Evolutionary conservation across 768 basidiomycete genomes (phyloP).

Genomic region (Mycena indigotica): DNA sequence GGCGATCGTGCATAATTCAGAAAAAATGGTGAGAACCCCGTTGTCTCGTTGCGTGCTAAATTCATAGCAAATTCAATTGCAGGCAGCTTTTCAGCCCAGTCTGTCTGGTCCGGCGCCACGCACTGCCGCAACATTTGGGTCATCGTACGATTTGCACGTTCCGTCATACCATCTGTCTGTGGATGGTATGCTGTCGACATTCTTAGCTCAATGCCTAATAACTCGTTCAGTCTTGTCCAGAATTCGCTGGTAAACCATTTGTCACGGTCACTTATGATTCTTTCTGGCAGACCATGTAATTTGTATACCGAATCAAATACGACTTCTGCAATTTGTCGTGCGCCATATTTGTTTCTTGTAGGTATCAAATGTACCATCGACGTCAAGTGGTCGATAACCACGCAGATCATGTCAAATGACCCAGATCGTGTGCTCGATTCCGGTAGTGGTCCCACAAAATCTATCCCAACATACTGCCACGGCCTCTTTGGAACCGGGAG

Average conservation of each 20-base stretch:
- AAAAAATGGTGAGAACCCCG: slow-evolving; percentile 39
- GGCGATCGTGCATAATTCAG: no score
- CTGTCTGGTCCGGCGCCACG: slow-evolving; percentile 41
- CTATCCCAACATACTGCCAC: slow-evolving; percentile 43
- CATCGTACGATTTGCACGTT: slow-evolving; percentile 39
- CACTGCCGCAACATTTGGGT: slow-evolving; percentile 41
- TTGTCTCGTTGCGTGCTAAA: slow-evolving; percentile 35
- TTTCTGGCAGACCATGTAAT: slow-evolving; percentile 36
- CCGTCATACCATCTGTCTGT: slow-evolving; percentile 42
- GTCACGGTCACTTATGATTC: slow-evolving; percentile 37
- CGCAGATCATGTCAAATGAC: slow-evolving; percentile 35
- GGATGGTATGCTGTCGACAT: slow-evolving; percentile 47
- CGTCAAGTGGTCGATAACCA: slow-evolving; percentile 32
- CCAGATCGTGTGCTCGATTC: slow-evolving; percentile 38
- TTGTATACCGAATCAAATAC: slow-evolving; percentile 39
- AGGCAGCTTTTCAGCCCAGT: slow-evolving; percentile 43
- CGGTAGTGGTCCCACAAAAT: slow-evolving; percentile 44
- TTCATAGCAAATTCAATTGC: slow-evolving; percentile 47
- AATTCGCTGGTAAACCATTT: slow-evolving; percentile 37
- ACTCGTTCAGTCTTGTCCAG: slow-evolving; percentile 23
- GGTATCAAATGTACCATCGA: slow-evolving; percentile 47
- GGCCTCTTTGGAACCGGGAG: slow-evolving; percentile 38
- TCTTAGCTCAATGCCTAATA: slow-evolving; percentile 19
- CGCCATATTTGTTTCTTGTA: slow-evolving; percentile 26
- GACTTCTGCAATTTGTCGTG: slow-evolving; percentile 35